Evolutionary conservation across 495 filamentous ascomycete genomes (phyloP).

Genomic region (Neurospora sp.): DNA sequence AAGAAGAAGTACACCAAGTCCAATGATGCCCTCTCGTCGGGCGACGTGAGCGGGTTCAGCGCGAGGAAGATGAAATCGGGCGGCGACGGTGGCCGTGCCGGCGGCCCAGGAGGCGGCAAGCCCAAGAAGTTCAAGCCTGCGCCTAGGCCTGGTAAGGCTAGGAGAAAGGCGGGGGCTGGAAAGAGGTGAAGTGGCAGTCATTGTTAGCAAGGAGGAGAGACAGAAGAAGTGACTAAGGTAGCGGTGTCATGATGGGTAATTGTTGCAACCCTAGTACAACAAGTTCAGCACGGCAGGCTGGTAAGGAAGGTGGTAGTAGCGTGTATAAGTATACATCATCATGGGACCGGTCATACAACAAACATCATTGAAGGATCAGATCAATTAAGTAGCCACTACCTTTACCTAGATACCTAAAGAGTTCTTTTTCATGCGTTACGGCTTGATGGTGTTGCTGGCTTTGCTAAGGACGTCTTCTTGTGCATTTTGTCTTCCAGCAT

Average conservation of each 20-base stretch:
- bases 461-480: neutral
- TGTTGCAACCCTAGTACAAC: neutral
- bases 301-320: neutral
- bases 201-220: no score
- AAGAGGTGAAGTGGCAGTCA: neutral
- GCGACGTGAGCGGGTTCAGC: constrained; percentile 70
- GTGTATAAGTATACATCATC: neutral
- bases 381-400: neutral
- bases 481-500: neutral
- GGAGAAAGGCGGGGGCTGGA: constrained; percentile 23
- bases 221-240: no score
- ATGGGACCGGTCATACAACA: neutral
- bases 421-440: neutral
- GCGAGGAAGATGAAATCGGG: constrained; percentile 70
- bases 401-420: neutral
- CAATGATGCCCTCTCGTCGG: constrained; percentile 67
- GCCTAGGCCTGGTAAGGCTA: constrained; percentile 26
- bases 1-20: constrained; percentile 88
- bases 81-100: constrained; percentile 3
- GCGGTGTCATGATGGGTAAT: neutral
- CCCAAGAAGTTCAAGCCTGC: constrained; percentile 10
- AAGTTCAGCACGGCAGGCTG: neutral
- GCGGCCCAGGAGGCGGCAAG: constrained; percentile 13
- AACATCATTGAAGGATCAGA: neutral
- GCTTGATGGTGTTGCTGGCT: neutral